Conservation (phyloP, 176 grass and related monocot genomes). For the Ampelocalamus luodianensis region DNA sequence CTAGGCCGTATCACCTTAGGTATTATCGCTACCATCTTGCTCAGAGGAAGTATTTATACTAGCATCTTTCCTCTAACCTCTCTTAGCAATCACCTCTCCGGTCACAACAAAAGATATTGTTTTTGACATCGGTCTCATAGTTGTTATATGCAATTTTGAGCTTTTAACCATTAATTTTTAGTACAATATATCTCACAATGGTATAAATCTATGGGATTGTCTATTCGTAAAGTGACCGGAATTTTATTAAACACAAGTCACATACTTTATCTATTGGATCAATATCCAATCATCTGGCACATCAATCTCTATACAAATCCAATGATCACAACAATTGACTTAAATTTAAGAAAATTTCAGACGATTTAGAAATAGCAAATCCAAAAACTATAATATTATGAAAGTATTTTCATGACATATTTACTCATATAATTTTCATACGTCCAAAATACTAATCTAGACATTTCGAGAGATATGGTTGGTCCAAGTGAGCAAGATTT, state of each 20-base stretch:
- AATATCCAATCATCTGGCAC: too few species aligned
- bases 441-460: neutral
- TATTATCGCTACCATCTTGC: conserved; percentile 1
- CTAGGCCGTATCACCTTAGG: neutral
- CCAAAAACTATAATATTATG: too few species aligned
- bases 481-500: neutral
- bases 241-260: too few species aligned
- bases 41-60: neutral
- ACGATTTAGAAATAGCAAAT: too few species aligned
- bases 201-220: neutral
- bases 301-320: too few species aligned
- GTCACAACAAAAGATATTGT: neutral
- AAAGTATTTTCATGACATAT: conserved; percentile 4
- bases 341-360: too few species aligned
- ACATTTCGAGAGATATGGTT: conserved; percentile 10
- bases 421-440: neutral
- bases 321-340: too few species aligned
- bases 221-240: too few species aligned
- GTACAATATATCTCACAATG: conserved; percentile 11
- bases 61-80: neutral
- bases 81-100: neutral
- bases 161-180: neutral
- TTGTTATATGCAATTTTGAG: neutral
- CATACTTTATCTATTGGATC: too few species aligned
- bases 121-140: neutral